Base-by-base conservation (phyloP, 768 basidiomycete species). In the Tylopilus felleus region DNA sequence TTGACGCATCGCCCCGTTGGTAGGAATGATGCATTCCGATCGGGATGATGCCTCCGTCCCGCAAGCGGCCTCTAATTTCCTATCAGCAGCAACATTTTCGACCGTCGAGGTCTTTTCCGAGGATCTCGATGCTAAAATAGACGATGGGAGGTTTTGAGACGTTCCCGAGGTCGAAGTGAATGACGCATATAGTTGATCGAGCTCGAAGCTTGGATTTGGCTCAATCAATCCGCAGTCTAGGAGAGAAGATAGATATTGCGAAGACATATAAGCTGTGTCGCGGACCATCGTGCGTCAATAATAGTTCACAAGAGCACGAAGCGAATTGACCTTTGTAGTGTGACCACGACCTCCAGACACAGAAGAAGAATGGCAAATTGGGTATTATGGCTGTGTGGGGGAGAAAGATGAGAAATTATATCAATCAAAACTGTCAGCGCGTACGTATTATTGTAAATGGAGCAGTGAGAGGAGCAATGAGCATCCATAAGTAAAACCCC, bases 361-460 rank as follows among this genome's bases (percentile, higher is more conserved):
- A 90, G 70, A 88, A 93, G 74, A 93, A 90, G 67, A 93, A 86
- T 0, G 90, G 90, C 21, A 93, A 69, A 66, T 93, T 93, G 28
- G 90, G 90, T 70, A 92, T 82, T 41, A 92, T 65, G 23, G 90
- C 90, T 92, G 53, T n/a, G 27, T 12, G 40, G 25, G 14, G 17
- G 25, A 50, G 9, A 47, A 53, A 39, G 23, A 23, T 52, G 46
- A 53, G 47, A 51, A 41, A 47, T 21, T 31, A 19, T 38, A 14
- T 42, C 7, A 12, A n/a, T 22, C 22, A 35, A 40, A 39, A 55
- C 16, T 28, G 10, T 28, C 25, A 9, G 33, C 16, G 73, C 90
- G 52, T 63, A 91, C 90, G 90, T 60, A 93, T 80, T 48, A 93
- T 64, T 73, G 80, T 78, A 60, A 93, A 83, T 2, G 90, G 90